Percentiles rank a stretch among this genome's conserved stretches.
phyloP scores from a whole-genome alignment of 2,329 filamentous ascomycete genomes.

The Juglanconis oblonga region DNA sequence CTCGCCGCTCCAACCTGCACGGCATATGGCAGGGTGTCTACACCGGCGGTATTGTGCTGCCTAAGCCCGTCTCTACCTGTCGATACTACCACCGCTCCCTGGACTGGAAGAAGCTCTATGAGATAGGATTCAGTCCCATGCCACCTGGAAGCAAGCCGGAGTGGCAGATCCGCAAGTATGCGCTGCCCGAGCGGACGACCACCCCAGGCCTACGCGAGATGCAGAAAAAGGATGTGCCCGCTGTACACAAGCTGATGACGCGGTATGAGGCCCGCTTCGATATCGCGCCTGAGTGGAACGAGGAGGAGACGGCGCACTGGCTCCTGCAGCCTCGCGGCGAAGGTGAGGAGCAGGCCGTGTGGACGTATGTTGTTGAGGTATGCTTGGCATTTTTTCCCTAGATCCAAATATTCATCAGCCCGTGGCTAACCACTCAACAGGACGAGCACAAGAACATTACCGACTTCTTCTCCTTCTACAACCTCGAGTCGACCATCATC shows the following conservation, averaged over 20 bases:
- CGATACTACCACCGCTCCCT: slow-evolving; percentile 93
- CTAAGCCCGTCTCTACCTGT: slow-evolving; percentile 87
- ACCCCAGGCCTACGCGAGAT: slow-evolving; percentile 77
- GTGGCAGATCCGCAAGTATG: slow-evolving; percentile 83
- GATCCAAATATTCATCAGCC: background rate
- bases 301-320: slow-evolving; percentile 85
- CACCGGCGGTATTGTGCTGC: slow-evolving; percentile 86
- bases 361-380: slow-evolving; percentile 87
- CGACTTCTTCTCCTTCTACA: slow-evolving; percentile 97
- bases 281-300: slow-evolving; percentile 76
- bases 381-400: slow-evolving; percentile 16
- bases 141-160: slow-evolving; percentile 79
- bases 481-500: slow-evolving; percentile 89
- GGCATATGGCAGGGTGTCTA: slow-evolving; percentile 95
- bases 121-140: slow-evolving; percentile 89
- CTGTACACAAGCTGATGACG: slow-evolving; percentile 70
- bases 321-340: slow-evolving; percentile 67
- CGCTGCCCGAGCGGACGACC: slow-evolving; percentile 70
- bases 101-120: slow-evolving; percentile 94
- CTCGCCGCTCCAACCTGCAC: slow-evolving; percentile 80
- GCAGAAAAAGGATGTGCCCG: slow-evolving; percentile 73
- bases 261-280: slow-evolving; percentile 79
- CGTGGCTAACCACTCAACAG: slow-evolving; percentile 28
- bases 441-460: slow-evolving; percentile 74
- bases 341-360: slow-evolving; percentile 76